Evolutionary conservation across 139 green algal species (phyloP).

Genomic region (Chlamydomonas incerta): DNA sequence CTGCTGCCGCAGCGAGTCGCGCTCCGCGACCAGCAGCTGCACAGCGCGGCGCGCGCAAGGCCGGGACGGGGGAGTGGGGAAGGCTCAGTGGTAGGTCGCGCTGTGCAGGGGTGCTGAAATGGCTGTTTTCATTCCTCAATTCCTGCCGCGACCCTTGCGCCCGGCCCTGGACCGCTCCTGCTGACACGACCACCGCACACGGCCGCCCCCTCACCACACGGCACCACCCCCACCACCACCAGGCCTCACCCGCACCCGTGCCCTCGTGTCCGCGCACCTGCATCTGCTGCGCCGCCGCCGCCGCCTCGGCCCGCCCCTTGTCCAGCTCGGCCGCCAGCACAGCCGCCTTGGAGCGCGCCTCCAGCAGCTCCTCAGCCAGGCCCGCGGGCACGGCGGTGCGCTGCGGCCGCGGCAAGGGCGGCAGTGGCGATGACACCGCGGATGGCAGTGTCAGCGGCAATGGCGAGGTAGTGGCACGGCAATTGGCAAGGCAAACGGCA

Average conservation of each 20-base stretch:
- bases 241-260: too few species aligned
- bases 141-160: too few species aligned
- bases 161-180: too few species aligned
- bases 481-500: too few species aligned
- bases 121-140: too few species aligned
- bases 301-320: not conserved
- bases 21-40: slow-evolving; percentile 26
- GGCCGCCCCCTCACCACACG: too few species aligned
- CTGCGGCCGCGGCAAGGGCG: not conserved
- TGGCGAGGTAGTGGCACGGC: not conserved
- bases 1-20: slow-evolving; percentile 13
- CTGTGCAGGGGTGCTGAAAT: too few species aligned
- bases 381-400: slow-evolving; percentile 7
- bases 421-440: not conserved
- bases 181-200: too few species aligned
- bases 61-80: not conserved
- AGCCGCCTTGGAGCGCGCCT: slow-evolving; percentile 41
- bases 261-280: too few species aligned
- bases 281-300: slow-evolving; percentile 28
- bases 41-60: not conserved
- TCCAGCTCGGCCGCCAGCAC: slow-evolving; percentile 50
- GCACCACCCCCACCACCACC: too few species aligned
- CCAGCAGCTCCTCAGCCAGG: slow-evolving; percentile 36
- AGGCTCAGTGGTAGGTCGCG: too few species aligned
- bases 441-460: not conserved